Evolutionary conservation across 164 flowering plant genomes (phyloP).

Genomic region (Vitis amurensis): DNA sequence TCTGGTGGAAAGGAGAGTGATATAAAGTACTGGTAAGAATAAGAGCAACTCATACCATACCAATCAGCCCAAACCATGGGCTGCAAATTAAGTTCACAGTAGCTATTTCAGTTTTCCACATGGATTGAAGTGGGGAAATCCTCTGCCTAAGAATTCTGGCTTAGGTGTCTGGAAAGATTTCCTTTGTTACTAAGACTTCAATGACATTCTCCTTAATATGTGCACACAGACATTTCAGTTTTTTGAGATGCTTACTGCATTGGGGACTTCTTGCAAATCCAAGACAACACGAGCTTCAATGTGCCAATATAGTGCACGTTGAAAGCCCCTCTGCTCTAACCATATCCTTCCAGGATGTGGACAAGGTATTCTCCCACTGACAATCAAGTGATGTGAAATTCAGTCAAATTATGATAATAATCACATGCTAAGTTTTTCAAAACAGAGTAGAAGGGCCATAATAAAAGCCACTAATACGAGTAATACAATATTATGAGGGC

Average conservation of each 20-base stretch:
- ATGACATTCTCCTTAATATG: background rate
- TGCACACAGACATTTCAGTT: background rate
- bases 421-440: background rate
- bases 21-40: no score
- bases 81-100: no score
- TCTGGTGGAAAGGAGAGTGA: no score
- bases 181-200: background rate
- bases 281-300: constrained; percentile 96
- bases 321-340: constrained; percentile 94
- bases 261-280: constrained; percentile 75
- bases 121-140: no score
- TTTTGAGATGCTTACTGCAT: constrained; percentile 42
- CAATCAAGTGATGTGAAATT: background rate
- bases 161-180: background rate
- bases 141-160: no score
- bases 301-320: constrained; percentile 90
- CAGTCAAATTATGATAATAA: background rate
- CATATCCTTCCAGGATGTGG: constrained; percentile 95
- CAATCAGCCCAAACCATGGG: no score
- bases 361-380: constrained; percentile 84
- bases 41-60: no score
- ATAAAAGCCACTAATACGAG: no score
- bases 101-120: no score
- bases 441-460: background rate
- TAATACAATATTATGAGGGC: no score